A percentile compares a stretch with the other conserved stretches of the same genome.
phyloP scores from a whole-genome alignment of 495 filamentous ascomycete genomes.

The Extremus antarcticus region DNA sequence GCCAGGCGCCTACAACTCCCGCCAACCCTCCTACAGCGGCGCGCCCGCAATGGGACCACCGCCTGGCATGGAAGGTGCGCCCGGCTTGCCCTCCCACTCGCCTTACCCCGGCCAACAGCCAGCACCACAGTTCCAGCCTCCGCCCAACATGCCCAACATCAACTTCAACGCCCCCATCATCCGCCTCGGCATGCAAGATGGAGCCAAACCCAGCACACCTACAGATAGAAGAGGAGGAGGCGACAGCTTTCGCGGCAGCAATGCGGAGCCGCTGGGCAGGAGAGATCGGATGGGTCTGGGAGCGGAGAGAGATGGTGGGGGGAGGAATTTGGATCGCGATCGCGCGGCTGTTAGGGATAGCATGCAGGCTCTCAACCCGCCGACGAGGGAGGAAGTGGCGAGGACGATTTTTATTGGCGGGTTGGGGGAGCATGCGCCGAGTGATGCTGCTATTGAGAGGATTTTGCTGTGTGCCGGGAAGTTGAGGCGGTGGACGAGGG shows the following conservation, averaged over 20 bases:
- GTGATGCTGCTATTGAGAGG: slow-evolving; percentile 73
- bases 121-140: slow-evolving; percentile 75
- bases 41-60: slow-evolving; percentile 61
- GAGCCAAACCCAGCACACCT: slow-evolving; percentile 27
- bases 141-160: slow-evolving; percentile 84
- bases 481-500: slow-evolving; percentile 75
- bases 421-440: slow-evolving; percentile 64
- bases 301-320: slow-evolving; percentile 28
- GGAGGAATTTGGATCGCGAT: slow-evolving; percentile 45
- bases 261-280: slow-evolving; percentile 36
- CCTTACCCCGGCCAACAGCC: slow-evolving; percentile 69
- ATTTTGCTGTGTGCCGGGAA: slow-evolving; percentile 68
- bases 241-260: slow-evolving; percentile 30
- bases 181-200: slow-evolving; percentile 50
- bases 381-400: slow-evolving; percentile 79
- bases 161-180: slow-evolving; percentile 98
- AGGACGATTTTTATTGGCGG: slow-evolving; percentile 84
- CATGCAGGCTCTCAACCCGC: slow-evolving; percentile 69
- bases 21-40: slow-evolving; percentile 10
- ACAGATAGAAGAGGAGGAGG: slow-evolving; percentile 30
- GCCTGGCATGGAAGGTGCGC: slow-evolving; percentile 44
- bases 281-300: slow-evolving; percentile 57
- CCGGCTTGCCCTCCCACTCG: slow-evolving; percentile 38
- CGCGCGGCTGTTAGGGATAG: slow-evolving; percentile 60
- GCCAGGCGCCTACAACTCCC: slow-evolving; percentile 5